phyloP scores from a whole-genome alignment of 176 grass and related monocot species.

The Oryza meyeriana region DNA sequence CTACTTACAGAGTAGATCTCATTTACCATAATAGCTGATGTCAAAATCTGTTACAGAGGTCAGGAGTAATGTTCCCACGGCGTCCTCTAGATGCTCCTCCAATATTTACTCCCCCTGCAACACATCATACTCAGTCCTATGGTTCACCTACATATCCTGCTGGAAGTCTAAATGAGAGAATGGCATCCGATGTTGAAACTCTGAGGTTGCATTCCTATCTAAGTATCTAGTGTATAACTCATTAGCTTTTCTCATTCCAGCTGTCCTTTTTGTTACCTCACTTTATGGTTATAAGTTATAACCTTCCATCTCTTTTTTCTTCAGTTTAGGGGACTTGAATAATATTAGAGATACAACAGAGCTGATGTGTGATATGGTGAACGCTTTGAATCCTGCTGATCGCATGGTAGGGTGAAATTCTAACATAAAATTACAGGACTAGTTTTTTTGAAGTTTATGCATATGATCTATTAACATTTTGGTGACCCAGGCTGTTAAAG shows the following conservation, averaged over 20 bases:
- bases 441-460: slow-evolving; percentile 13
- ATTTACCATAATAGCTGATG: slow-evolving; percentile 19
- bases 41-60: slow-evolving; percentile 54
- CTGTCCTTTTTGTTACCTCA: neutral
- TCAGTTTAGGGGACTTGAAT: slow-evolving; percentile 75
- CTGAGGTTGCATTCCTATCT: slow-evolving; percentile 52
- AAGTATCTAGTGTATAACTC: neutral
- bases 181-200: slow-evolving; percentile 50
- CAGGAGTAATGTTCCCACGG: slow-evolving; percentile 71
- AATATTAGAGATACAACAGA: slow-evolving; percentile 71
- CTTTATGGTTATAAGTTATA: neutral
- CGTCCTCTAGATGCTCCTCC: slow-evolving; percentile 66
- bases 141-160: slow-evolving; percentile 47
- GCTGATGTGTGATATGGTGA: slow-evolving; percentile 84
- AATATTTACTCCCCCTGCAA: slow-evolving; percentile 79
- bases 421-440: slow-evolving; percentile 12
- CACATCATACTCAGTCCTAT: slow-evolving; percentile 44
- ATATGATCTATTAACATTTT: slow-evolving; percentile 20
- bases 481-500: slow-evolving; percentile 54
- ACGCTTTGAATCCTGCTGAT: slow-evolving; percentile 75
- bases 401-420: slow-evolving; percentile 36
- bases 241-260: neutral
- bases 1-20: neutral
- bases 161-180: slow-evolving; percentile 54
- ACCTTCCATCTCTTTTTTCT: neutral